Conservation (phyloP, 108 stramenopile genomes). For the Skeletonema potamos region DNA sequence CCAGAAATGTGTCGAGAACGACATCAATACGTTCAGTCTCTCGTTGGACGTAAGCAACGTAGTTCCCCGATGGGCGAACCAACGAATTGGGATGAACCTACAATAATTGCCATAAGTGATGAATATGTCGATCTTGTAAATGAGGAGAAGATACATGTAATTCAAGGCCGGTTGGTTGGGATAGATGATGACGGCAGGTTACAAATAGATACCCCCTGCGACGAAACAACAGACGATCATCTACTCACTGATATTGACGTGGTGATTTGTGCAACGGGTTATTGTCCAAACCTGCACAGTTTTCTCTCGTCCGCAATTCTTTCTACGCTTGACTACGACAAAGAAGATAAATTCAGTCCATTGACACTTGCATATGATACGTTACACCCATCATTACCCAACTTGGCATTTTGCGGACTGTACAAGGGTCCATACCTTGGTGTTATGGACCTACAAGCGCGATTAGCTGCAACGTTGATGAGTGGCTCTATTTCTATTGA, state of each 20-base stretch:
- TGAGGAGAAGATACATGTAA: slow-evolving; percentile 48
- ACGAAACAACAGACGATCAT: not conserved
- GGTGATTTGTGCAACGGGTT: slow-evolving; percentile 66
- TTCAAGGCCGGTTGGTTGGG: slow-evolving; percentile 50
- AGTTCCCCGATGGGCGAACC: slow-evolving; percentile 53
- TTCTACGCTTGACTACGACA: slow-evolving; percentile 51
- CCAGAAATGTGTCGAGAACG: slow-evolving; percentile 34
- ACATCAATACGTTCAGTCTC: slow-evolving; percentile 39
- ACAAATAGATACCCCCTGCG: not conserved
- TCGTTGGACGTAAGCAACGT: slow-evolving; percentile 51
- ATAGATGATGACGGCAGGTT: slow-evolving; percentile 44
- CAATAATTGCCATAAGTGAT: slow-evolving; percentile 58
- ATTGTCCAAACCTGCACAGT: slow-evolving; percentile 37
- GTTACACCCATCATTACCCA: slow-evolving; percentile 58
- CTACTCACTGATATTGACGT: slow-evolving; percentile 38
- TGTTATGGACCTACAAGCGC: slow-evolving; percentile 66
- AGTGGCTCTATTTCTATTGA: slow-evolving; percentile 37
- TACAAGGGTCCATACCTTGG: slow-evolving; percentile 76
- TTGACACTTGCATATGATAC: slow-evolving; percentile 55
- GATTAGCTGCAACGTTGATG: slow-evolving; percentile 46
- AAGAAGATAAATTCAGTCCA: slow-evolving; percentile 47
- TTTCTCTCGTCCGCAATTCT: slow-evolving; percentile 47
- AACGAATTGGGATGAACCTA: slow-evolving; percentile 48
- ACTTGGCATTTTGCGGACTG: slow-evolving; percentile 67
- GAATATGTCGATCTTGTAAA: slow-evolving; percentile 61